Percentiles rank a stretch among this genome's conserved stretches.
Evolutionary conservation across 2,329 filamentous ascomycete genomes (phyloP).

Genomic region (Tolypocladium nubicola): DNA sequence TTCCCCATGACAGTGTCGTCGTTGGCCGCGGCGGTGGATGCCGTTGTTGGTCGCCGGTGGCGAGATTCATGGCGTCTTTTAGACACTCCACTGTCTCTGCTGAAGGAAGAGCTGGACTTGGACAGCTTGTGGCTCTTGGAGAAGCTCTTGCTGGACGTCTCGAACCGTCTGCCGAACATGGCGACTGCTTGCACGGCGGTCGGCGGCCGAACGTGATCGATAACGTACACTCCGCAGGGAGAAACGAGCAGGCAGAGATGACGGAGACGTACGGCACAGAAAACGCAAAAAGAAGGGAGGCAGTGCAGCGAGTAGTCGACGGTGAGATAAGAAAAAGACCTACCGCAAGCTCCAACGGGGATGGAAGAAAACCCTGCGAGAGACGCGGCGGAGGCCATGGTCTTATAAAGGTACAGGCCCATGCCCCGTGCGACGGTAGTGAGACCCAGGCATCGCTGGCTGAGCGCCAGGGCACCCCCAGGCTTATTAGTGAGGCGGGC

Average conservation of each 20-base stretch:
- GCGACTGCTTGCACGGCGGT: constrained; percentile 4
- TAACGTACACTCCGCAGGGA: background rate
- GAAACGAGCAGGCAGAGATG: background rate
- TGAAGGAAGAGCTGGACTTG: constrained; percentile 44
- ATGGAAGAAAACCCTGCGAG: constrained; percentile 7
- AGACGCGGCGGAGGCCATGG: constrained; percentile 7
- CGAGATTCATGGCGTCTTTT: constrained; percentile 43
- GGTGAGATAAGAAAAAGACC: background rate
- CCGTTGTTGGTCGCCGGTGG: constrained; percentile 36
- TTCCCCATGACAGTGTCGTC: constrained; percentile 31
- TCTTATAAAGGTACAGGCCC: constrained; percentile 8
- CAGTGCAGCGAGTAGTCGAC: background rate
- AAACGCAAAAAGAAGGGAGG: background rate
- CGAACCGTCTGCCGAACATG: constrained; percentile 38
- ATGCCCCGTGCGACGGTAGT: background rate
- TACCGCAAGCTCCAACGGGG: background rate
- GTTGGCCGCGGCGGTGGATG: constrained; percentile 25
- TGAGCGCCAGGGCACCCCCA: background rate
- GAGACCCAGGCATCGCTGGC: background rate
- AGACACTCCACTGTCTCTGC: constrained; percentile 41
- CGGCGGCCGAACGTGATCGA: background rate
- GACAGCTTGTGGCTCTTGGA: constrained; percentile 38
- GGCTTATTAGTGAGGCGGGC: background rate
- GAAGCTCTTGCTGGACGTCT: constrained; percentile 38
- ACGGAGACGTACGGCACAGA: background rate